These are phyloP conservation scores for Cytidiella melzeri DNA, from an alignment of 768 basidiomycete species.

Conservation along the genomic window DNA sequence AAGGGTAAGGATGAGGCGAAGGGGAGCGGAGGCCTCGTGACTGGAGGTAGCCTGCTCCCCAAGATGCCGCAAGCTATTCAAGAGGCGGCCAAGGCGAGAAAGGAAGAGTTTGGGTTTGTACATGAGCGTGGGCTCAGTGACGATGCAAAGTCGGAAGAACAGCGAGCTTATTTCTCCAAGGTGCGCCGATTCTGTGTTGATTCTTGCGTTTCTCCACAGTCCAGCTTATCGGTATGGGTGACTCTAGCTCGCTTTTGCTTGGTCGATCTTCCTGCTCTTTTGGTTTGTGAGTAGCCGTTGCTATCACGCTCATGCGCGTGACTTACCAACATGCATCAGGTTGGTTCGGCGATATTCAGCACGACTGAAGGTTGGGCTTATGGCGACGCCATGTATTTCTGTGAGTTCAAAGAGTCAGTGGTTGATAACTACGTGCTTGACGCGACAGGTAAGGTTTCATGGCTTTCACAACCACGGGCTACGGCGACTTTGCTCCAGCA, in stretches of 20 bases:
- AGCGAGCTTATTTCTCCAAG: constrained; percentile 50
- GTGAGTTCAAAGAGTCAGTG: constrained; percentile 31
- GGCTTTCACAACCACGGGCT: constrained; percentile 71
- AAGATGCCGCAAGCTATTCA: constrained; percentile 15
- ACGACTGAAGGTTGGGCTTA: constrained; percentile 66
- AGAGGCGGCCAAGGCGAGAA: constrained; percentile 11
- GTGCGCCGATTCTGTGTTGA: constrained; percentile 22
- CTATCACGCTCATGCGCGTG: constrained; percentile 1
- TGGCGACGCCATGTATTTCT: constrained; percentile 64
- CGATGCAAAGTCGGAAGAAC: constrained; percentile 32
- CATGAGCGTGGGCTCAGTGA: constrained; percentile 15
- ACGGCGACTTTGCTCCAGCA: constrained; percentile 57
- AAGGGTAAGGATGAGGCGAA: neutral
- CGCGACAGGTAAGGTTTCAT: constrained; percentile 48
- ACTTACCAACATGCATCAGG: constrained; percentile 27
- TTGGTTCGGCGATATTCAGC: constrained; percentile 65
- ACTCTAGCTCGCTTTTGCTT: constrained; percentile 41
- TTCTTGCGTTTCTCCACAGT: too few species aligned
- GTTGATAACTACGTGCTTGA: neutral
- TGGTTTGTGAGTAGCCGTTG: constrained; percentile 50
- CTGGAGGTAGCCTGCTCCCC: constrained; percentile 7
- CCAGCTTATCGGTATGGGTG: too few species aligned
- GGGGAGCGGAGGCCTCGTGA: constrained; percentile 1
- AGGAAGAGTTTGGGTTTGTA: constrained; percentile 5
- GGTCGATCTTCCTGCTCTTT: constrained; percentile 63